Evolutionary conservation across 2,329 filamentous ascomycete genomes (phyloP).

Genomic region (Lasiodiplodia hormozganensis): DNA sequence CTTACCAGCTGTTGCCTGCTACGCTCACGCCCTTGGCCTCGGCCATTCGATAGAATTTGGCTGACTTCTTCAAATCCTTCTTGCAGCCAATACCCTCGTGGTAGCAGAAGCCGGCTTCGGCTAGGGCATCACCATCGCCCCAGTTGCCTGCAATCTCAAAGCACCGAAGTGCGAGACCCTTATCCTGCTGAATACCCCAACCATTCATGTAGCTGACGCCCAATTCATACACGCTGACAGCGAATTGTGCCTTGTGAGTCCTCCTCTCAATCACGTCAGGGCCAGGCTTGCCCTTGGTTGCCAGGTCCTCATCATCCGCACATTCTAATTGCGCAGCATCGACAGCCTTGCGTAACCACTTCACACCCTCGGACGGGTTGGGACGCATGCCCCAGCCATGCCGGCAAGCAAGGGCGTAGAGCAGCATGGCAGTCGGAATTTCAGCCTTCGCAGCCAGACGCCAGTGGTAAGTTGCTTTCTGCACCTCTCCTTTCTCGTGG

Average conservation of each 20-base stretch:
- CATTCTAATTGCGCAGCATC: slow-evolving; percentile 83
- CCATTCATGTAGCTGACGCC: slow-evolving; percentile 98
- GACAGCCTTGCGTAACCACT: slow-evolving; percentile 91
- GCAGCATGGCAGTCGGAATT: slow-evolving; percentile 90
- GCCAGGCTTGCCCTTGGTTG: slow-evolving; percentile 66
- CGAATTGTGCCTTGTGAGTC: slow-evolving; percentile 89
- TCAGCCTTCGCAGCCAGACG: slow-evolving; percentile 85
- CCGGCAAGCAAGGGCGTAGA: slow-evolving; percentile 92
- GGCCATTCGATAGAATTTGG: slow-evolving; percentile 86
- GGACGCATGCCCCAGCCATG: slow-evolving; percentile 98
- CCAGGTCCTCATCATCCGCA: slow-evolving; percentile 76
- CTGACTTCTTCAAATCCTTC: slow-evolving; percentile 94
- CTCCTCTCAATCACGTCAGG: slow-evolving; percentile 73
- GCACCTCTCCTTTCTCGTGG: slow-evolving; percentile 85
- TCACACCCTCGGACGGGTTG: slow-evolving; percentile 86
- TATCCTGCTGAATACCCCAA: slow-evolving; percentile 96
- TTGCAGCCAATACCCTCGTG: slow-evolving; percentile 91
- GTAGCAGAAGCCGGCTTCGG: slow-evolving; percentile 96
- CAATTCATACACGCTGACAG: slow-evolving; percentile 92
- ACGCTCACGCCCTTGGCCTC: slow-evolving; percentile 95
- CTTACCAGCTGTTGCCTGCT: slow-evolving; percentile 97
- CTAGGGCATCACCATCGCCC: slow-evolving; percentile 93
- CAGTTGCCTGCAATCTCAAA: slow-evolving; percentile 96
- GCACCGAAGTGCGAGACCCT: slow-evolving; percentile 82
- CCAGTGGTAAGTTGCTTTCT: slow-evolving; percentile 95